Conservation (phyloP, 306 rosid genomes). For the Hylodesmum podocarpum region DNA sequence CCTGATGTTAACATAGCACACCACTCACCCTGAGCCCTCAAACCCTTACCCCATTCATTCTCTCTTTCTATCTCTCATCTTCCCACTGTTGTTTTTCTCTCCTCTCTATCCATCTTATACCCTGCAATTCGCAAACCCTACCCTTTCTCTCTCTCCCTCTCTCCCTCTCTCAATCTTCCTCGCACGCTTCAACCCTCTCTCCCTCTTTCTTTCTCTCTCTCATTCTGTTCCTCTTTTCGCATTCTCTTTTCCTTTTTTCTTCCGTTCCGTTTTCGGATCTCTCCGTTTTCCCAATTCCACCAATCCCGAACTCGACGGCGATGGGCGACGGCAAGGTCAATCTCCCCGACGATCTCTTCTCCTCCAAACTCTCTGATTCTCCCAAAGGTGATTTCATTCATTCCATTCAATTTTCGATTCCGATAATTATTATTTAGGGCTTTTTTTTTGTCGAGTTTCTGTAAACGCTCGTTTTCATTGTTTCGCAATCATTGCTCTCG, state of each 20-base stretch:
- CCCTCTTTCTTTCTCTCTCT: slow-evolving; percentile 9
- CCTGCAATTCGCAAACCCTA: slow-evolving; percentile 52
- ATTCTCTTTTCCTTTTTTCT: slow-evolving; percentile 3
- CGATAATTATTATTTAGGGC: slow-evolving; percentile 18
- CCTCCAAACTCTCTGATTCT: slow-evolving; percentile 46
- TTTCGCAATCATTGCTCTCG: slow-evolving; percentile 12
- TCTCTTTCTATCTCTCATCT: slow-evolving; percentile 11
- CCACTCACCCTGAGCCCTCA: slow-evolving; percentile 24
- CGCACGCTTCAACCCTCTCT: not conserved
- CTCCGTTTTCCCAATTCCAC: slow-evolving; percentile 19
- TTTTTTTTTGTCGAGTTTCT: slow-evolving; percentile 11
- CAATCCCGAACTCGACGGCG: slow-evolving; percentile 33
- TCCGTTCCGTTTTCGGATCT: slow-evolving; percentile 29
- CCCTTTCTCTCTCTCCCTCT: slow-evolving; percentile 9
- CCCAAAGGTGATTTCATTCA: slow-evolving; percentile 42
- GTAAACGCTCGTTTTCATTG: not conserved
- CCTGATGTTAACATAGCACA: slow-evolving; percentile 30
- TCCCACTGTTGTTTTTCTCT: slow-evolving; percentile 28
- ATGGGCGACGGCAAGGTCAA: slow-evolving; percentile 55
- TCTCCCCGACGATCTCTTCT: slow-evolving; percentile 65
- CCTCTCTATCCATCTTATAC: slow-evolving; percentile 34
- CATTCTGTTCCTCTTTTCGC: slow-evolving; percentile 14
- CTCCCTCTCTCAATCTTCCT: slow-evolving; percentile 20
- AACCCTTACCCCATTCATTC: slow-evolving; percentile 41
- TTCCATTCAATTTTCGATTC: not conserved